Percentiles rank a stretch among this genome's conserved stretches.
These are phyloP conservation scores for Hydnomerulius pinastri DNA, from an alignment of 768 basidiomycete genomes.

Conservation along the genomic window DNA sequence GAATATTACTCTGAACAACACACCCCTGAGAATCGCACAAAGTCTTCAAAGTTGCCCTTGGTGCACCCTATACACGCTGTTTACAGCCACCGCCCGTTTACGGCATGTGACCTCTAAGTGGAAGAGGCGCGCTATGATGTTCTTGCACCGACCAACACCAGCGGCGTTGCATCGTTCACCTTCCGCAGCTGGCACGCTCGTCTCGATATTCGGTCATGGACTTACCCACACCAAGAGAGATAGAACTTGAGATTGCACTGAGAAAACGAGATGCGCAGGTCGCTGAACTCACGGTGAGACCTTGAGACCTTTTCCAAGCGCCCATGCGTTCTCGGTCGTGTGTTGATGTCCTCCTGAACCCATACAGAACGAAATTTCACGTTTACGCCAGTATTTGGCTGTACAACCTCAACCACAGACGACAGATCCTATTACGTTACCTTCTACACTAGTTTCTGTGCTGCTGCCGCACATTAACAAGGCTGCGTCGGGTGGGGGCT, in stretches of 20 bases:
- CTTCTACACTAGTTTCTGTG: slow-evolving; percentile 67
- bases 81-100: slow-evolving; percentile 35
- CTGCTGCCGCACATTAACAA: slow-evolving; percentile 66
- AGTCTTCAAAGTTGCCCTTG: too few species aligned
- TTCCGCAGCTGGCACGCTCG: slow-evolving; percentile 12
- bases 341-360: slow-evolving; percentile 17
- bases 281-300: slow-evolving; percentile 68
- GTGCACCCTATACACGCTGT: slow-evolving; percentile 8
- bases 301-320: slow-evolving; percentile 18
- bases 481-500: slow-evolving; percentile 31
- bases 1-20: too few species aligned
- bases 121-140: slow-evolving; percentile 26
- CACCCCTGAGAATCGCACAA: too few species aligned
- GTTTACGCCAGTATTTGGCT: slow-evolving; percentile 64
- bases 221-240: slow-evolving; percentile 71
- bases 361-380: slow-evolving; percentile 69
- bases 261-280: slow-evolving; percentile 75
- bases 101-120: slow-evolving; percentile 26
- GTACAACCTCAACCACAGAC: slow-evolving; percentile 59
- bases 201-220: slow-evolving; percentile 48
- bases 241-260: slow-evolving; percentile 80
- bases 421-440: slow-evolving; percentile 66
- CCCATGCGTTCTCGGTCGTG: slow-evolving; percentile 18
- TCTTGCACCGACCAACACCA: slow-evolving; percentile 32
- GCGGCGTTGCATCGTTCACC: slow-evolving; percentile 17